Evolutionary conservation across 129 eudicot species (phyloP).

Genomic region (Erigeron canadensis): DNA sequence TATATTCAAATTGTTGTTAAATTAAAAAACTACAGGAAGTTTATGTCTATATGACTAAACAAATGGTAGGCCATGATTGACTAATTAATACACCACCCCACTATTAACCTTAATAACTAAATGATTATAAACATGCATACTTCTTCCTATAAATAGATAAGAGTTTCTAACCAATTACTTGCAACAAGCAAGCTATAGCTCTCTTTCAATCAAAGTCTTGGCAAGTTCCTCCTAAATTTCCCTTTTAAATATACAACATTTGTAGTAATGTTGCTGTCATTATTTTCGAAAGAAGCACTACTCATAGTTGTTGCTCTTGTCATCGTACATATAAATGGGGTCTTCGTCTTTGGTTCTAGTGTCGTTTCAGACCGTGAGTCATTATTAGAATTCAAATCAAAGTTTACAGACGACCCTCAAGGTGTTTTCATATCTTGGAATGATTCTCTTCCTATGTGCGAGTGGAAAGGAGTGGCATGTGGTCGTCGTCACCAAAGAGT

Average conservation of each 20-base stretch:
- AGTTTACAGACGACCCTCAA: background rate
- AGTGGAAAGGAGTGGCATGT: slow-evolving; percentile 28
- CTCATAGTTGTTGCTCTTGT: background rate
- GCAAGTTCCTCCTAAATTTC: background rate
- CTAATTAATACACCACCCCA: too few species aligned
- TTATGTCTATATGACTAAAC: too few species aligned
- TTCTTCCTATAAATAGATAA: background rate
- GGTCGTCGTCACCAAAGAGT: slow-evolving; percentile 28
- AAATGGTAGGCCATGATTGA: too few species aligned
- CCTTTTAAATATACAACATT: background rate
- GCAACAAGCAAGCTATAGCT: background rate
- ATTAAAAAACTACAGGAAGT: too few species aligned
- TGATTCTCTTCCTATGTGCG: slow-evolving; percentile 23
- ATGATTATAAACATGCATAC: too few species aligned
- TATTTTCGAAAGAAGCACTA: background rate
- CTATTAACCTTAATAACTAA: too few species aligned
- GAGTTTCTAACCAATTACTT: too few species aligned
- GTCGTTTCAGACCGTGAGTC: background rate
- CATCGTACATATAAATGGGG: too few species aligned
- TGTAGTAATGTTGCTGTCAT: background rate
- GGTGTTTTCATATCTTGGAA: slow-evolving; percentile 16
- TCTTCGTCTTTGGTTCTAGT: too few species aligned
- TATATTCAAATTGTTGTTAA: too few species aligned
- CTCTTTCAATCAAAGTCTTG: background rate
- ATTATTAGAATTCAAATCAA: background rate